Evolutionary conservation across 768 basidiomycete genomes (phyloP), one percentile per base, ranked within the genome.

Genomic region (Clathrus columnatus): DNA sequence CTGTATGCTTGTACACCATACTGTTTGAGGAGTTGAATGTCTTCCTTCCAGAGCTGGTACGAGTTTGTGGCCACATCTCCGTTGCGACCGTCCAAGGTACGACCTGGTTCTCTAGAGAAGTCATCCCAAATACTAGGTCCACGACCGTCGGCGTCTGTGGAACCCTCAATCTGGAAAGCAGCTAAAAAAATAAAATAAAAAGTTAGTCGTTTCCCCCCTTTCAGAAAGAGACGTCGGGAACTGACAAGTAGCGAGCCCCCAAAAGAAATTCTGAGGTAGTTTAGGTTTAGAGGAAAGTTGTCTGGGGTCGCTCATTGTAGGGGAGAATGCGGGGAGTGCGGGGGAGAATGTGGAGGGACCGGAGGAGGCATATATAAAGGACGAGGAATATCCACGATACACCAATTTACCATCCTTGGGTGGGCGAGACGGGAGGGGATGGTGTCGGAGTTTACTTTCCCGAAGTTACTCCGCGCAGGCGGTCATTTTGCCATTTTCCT

Each of bases 41-140:
- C 85, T 59, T 84, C 79, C 57, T 76, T 76, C 82, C 83, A 88
- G 57, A 78, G 71, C 51, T 72, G 10, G 69, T 85, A 84, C 11
- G 84, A 85, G 67, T 84, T 81, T 47, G 83, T 85, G 5, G 86
- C 84, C 50, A 82, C 77, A 62, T 85, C 83, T 6, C 84, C 85
- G 64, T 80, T 73, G 48, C 74, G 66, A 3, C 85, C 85, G 62
- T 87, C 87, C 54, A 75, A 64, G 10, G 83, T 86, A 72, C 84
- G 85, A 30, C 84, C 84, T 0, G 83, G 83, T 16, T 69, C 65
- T 51, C 77, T 76, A 24, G 81, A 74, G 67, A 85, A 87, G 65
- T 79, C 81, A 63, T 89, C 85, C 86, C 86, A 88, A 61, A 87
- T 80, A 16, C 82, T 83, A 62, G 79, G 79, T 8, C 82, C 83